A percentile compares a stretch with the other conserved stretches of the same genome.
Conservation (phyloP, 306 rosid species). For the Calophaca sinica region DNA sequence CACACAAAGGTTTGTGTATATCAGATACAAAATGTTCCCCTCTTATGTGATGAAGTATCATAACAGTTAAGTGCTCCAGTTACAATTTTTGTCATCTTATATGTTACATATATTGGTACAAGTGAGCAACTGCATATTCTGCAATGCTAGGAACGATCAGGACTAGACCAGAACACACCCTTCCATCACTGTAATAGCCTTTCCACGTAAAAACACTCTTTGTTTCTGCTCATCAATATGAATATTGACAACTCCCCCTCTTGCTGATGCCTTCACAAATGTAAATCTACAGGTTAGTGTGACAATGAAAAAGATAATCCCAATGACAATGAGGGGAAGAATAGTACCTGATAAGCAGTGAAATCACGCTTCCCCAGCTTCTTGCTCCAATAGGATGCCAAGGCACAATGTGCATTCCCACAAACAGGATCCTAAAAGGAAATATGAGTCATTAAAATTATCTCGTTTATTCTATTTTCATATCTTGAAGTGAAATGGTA, state of each 20-base stretch:
- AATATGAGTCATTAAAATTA: not conserved
- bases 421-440: slow-evolving; percentile 67
- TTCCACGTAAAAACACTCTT: slow-evolving; percentile 74
- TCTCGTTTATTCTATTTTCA: slow-evolving; percentile 4
- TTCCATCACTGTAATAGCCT: slow-evolving; percentile 76
- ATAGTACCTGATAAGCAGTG: slow-evolving; percentile 7
- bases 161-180: slow-evolving; percentile 64
- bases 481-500: not conserved
- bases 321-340: not conserved
- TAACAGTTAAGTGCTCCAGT: not conserved
- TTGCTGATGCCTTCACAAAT: slow-evolving; percentile 67
- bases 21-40: too few species aligned
- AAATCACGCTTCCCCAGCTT: slow-evolving; percentile 58
- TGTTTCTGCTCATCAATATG: slow-evolving; percentile 69
- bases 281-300: not conserved
- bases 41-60: not conserved
- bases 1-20: not conserved
- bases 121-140: too few species aligned
- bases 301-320: slow-evolving; percentile 13
- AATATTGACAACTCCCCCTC: slow-evolving; percentile 71
- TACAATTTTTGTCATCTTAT: not conserved
- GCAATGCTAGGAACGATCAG: not conserved
- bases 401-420: slow-evolving; percentile 77
- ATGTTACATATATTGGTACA: not conserved
- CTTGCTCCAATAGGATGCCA: slow-evolving; percentile 74